These are phyloP conservation scores for Neurospora hispaniola DNA, from an alignment of 495 filamentous ascomycete genomes.

Conservation along the genomic window DNA sequence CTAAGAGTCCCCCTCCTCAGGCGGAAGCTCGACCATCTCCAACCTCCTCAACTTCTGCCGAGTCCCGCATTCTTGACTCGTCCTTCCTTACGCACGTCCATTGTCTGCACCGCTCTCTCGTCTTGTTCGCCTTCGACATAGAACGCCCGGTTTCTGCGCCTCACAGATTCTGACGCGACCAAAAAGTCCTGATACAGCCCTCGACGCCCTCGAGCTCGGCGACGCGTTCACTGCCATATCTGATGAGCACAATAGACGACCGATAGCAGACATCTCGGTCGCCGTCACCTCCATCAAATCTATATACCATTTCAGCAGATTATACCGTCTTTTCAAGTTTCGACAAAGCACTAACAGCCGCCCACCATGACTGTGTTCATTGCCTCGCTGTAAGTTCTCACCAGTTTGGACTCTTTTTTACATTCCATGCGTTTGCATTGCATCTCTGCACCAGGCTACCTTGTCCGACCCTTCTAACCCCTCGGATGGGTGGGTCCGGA, in stretches of 20 bases:
- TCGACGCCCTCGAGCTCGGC: neutral
- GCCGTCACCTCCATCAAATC: neutral
- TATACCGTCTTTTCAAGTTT: neutral
- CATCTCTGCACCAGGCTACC: neutral
- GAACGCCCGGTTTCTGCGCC: neutral
- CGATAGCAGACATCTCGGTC: neutral
- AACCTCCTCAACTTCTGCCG: neutral
- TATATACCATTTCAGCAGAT: conserved; percentile 28
- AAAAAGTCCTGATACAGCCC: neutral
- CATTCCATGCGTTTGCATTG: neutral
- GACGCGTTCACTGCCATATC: neutral
- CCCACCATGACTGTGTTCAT: conserved; percentile 71
- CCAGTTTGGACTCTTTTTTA: neutral
- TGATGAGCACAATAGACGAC: neutral
- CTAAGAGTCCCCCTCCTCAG: neutral
- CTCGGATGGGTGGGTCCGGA: neutral
- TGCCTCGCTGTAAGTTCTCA: conserved; percentile 61
- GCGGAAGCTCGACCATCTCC: neutral
- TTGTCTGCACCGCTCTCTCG: neutral
- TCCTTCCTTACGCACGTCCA: neutral
- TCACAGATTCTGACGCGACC: neutral
- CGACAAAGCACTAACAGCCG: conserved; percentile 2
- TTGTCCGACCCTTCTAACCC: neutral
- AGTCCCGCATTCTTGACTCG: neutral
- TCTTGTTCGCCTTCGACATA: neutral